Evolutionary conservation across 768 basidiomycete species (phyloP), one percentile per base, ranked within the genome.

Genomic region (Lyophyllum decastes): DNA sequence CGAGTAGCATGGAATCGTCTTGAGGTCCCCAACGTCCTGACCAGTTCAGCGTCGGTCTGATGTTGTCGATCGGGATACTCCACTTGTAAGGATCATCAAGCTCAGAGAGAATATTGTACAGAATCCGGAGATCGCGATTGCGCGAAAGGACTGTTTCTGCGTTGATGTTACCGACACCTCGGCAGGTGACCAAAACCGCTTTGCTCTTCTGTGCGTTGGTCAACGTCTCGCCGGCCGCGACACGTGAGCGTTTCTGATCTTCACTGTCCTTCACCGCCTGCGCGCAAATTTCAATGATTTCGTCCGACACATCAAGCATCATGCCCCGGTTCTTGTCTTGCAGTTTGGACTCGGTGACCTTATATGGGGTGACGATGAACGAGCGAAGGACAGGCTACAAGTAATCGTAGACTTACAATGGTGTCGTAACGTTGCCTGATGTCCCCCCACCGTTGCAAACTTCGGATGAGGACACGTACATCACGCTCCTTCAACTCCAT

Each of bases 401-500:
- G 2, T 26, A 27, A n/a, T 34, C 3, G 17, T 49, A 11, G 19
- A 52, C 92, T 72, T 71, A 96, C 95, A 64, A 99, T 97, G 57
- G 88, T 80, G 40, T 97, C 94, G 74, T 97, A 98, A 35, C 97
- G 90, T 64, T 89, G 87, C 48, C 94, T 85, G 59, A 98, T 93
- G 72, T 99, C 96, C 38, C 97, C 97, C 95, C 97, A 99, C 58
- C 94, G 89, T 68, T 97, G 95, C 65, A 99, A 78, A 69, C 95
- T 96, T 61, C 96, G 85, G 54, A 98, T 92, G 33, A 99, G 80
- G 38, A 95, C 95, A 55, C 97, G 94, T 25, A 98, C 87, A 70
- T 99, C 97, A 44, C 97, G 87, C 71, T 98, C 96, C 76, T 96
- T 98, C 60, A 99, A 79, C 70, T 97, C 95, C 87, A 97, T 90